Evolutionary conservation across 495 filamentous ascomycete species (phyloP).

Genomic region (Neurospora tetrasperma): DNA sequence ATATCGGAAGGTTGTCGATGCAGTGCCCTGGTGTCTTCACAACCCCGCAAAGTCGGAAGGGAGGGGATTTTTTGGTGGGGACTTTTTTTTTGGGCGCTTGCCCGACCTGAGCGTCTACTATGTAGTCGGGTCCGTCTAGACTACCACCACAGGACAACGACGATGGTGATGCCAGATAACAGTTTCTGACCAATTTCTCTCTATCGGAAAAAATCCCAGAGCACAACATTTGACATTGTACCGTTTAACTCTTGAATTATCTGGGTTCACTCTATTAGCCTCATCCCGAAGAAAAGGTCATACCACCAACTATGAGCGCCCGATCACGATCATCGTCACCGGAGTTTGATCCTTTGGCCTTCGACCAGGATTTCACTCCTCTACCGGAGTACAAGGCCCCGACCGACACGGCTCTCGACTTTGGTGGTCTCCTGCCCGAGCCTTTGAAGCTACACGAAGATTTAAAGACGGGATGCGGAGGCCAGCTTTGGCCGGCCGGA

Average conservation of each 20-base stretch:
- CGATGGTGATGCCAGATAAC: background rate
- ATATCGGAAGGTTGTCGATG: background rate
- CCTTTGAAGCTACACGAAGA: conserved; percentile 77
- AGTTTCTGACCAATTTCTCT: background rate
- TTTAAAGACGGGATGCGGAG: conserved; percentile 76
- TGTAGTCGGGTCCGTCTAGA: background rate
- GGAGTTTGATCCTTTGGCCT: conserved; percentile 38
- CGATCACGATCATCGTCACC: conserved; percentile 19
- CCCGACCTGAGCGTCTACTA: background rate
- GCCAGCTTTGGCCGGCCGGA: conserved; percentile 88
- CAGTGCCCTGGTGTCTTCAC: background rate
- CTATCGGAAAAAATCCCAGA: background rate
- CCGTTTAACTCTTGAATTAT: background rate
- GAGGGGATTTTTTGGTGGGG: background rate
- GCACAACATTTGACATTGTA: background rate
- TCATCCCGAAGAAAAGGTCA: background rate
- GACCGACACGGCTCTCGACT: conserved; percentile 51
- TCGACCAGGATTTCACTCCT: conserved; percentile 60
- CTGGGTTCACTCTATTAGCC: background rate
- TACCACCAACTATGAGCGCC: conserved; percentile 1
- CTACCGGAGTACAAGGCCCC: conserved; percentile 55
- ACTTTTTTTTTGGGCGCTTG: background rate
- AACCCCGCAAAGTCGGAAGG: background rate
- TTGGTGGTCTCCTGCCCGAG: conserved; percentile 58
- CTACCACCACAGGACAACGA: background rate